Percentiles rank a stretch among this genome's conserved stretches.
Evolutionary conservation across 345 rosid species (phyloP).

Genomic region (Lepidium africanum): DNA sequence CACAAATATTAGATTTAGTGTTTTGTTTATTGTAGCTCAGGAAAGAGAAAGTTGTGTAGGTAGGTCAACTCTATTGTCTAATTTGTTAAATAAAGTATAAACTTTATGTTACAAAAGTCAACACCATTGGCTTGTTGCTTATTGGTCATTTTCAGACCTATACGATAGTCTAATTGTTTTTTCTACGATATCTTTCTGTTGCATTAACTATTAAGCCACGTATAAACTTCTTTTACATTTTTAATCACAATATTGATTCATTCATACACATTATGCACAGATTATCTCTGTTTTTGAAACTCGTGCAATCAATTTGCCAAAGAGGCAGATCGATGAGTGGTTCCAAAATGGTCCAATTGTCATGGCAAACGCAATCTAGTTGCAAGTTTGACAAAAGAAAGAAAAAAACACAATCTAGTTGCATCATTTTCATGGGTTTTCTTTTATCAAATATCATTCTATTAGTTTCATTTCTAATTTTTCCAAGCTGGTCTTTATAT

Average conservation of each 20-base stretch:
- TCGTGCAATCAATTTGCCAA: not conserved
- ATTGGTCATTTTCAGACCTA: not conserved
- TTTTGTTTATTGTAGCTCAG: conserved; percentile 4
- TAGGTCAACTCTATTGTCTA: conserved; percentile 22
- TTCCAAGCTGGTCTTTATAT: too few species aligned
- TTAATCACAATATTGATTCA: not conserved
- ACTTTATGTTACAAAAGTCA: conserved; percentile 26
- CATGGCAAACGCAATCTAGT: too few species aligned
- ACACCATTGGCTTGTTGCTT: not conserved
- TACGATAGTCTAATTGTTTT: not conserved
- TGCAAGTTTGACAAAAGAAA: too few species aligned
- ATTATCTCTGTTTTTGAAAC: not conserved
- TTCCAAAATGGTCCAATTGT: too few species aligned
- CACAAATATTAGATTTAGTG: conserved; percentile 2
- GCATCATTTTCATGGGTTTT: too few species aligned
- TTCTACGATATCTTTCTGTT: conserved; percentile 29
- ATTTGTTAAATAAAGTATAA: conserved; percentile 12
- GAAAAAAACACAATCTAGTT: too few species aligned
- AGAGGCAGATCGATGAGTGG: too few species aligned
- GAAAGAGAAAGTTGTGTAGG: not conserved
- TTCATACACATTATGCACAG: not conserved
- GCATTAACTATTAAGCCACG: conserved; percentile 13
- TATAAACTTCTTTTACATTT: not conserved
- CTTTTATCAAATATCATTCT: too few species aligned
- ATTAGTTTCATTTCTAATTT: too few species aligned